Conservation (phyloP, 2,329 filamentous ascomycete species). For the Aspergillus glaucus region DNA sequence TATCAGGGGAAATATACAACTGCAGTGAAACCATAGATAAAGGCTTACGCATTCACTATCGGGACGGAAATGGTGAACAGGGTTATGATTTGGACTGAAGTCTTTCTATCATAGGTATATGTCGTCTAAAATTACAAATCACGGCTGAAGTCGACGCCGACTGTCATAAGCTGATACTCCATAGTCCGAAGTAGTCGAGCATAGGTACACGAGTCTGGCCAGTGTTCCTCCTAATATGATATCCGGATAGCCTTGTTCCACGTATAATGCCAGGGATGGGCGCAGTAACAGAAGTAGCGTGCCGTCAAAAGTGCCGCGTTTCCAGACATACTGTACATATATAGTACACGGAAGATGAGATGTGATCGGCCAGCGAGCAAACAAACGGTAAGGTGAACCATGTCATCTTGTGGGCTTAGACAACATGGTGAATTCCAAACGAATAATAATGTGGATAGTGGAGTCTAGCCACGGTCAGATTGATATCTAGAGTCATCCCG, state of each 20-base stretch:
- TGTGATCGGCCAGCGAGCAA: constrained; percentile 15
- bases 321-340: constrained; percentile 22
- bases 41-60: background rate
- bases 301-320: background rate
- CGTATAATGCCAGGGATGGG: background rate
- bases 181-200: too few relatives aligned
- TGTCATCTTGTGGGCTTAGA: background rate
- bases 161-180: too few relatives aligned
- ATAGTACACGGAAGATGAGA: constrained; percentile 19
- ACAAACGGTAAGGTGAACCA: constrained; percentile 3
- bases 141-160: too few relatives aligned
- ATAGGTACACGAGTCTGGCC: background rate
- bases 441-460: background rate
- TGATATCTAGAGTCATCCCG: background rate
- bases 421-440: background rate
- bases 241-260: background rate
- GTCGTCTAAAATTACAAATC: too few relatives aligned
- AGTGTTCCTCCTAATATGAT: constrained; percentile 1
- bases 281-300: background rate
- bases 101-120: too few relatives aligned
- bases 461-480: background rate
- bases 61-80: background rate
- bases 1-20: background rate
- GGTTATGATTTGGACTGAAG: too few relatives aligned
- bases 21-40: background rate